Evolutionary conservation across 805 yeast genomes (phyloP).

Genomic region (Starmerella floris): DNA sequence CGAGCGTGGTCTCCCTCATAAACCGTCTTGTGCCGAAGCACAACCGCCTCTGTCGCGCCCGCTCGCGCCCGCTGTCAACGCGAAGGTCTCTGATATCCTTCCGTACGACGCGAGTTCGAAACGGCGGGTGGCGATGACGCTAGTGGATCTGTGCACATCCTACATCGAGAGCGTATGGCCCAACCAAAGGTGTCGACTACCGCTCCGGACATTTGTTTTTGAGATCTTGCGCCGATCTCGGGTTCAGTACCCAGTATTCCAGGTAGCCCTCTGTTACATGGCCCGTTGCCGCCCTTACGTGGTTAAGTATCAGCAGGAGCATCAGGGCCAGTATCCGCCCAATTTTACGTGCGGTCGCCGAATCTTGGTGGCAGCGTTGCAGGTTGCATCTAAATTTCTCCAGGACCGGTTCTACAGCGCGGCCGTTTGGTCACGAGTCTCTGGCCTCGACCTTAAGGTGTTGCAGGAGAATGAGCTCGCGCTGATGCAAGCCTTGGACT

Average conservation of each 20-base stretch:
- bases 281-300: slow-evolving; percentile 32
- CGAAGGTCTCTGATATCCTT: background rate
- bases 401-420: slow-evolving; percentile 62
- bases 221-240: slow-evolving; percentile 38
- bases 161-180: slow-evolving; percentile 17
- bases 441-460: slow-evolving; percentile 45
- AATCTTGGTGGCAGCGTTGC: slow-evolving; percentile 52
- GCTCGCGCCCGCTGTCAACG: background rate
- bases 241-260: slow-evolving; percentile 48
- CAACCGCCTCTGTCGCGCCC: no score
- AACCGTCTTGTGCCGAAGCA: no score
- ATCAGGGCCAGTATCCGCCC: slow-evolving; percentile 5
- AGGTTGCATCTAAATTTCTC: slow-evolving; percentile 57
- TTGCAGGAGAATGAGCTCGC: slow-evolving; percentile 42
- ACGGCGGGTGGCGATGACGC: slow-evolving; percentile 13
- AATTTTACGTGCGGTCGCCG: slow-evolving; percentile 44
- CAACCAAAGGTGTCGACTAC: slow-evolving; percentile 17
- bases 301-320: background rate
- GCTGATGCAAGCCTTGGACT: slow-evolving; percentile 42
- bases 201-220: slow-evolving; percentile 28
- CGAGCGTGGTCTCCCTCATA: no score
- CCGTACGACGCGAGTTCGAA: slow-evolving; percentile 13
- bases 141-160: slow-evolving; percentile 15
- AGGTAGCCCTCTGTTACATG: slow-evolving; percentile 55
- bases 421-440: slow-evolving; percentile 59